Percentiles rank a stretch among this genome's conserved stretches.
These are phyloP conservation scores for Ogataea thermomethanolica DNA, from an alignment of 805 yeast species.

Conservation along the genomic window DNA sequence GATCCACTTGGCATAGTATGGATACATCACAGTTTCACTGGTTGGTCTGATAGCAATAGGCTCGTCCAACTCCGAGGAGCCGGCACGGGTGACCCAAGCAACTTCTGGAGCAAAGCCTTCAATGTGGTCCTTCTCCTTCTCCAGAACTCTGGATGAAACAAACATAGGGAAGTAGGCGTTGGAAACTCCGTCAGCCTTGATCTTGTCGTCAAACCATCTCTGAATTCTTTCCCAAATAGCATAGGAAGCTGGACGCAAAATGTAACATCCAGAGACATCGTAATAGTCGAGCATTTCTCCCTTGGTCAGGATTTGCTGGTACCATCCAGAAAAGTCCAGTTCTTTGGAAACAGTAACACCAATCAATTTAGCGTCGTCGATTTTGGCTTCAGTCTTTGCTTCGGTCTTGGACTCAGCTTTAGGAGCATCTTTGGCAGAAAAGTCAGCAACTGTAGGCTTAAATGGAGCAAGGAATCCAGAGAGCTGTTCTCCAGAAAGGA, in stretches of 20 bases:
- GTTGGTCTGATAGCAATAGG: conserved; percentile 99
- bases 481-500: conserved; percentile 45
- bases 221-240: conserved; percentile 94
- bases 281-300: conserved; percentile 99
- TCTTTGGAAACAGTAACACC: conserved; percentile 95
- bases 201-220: conserved; percentile 73
- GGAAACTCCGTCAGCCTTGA: conserved; percentile 86
- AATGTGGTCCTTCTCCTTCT: conserved; percentile 96
- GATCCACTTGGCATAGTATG: conserved; percentile 98
- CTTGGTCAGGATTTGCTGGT: conserved; percentile 91
- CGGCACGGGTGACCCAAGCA: conserved; percentile 99
- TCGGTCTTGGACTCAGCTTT: conserved; percentile 25
- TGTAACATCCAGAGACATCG: conserved; percentile 98
- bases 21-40: conserved; percentile 99
- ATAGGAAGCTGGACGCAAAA: conserved; percentile 93
- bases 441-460: conserved; percentile 53
- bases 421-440: conserved; percentile 37
- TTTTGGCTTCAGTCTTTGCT: conserved; percentile 44
- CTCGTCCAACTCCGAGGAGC: conserved; percentile 89
- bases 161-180: conserved; percentile 99
- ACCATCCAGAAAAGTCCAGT: conserved; percentile 94
- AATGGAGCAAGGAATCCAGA: conserved; percentile 49
- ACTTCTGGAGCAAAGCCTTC: conserved; percentile 99
- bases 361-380: conserved; percentile 84
- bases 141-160: conserved; percentile 87